Evolutionary conservation across 768 basidiomycete genomes (phyloP), one percentile per base, ranked within the genome.

Genomic region (Lactarius trivialis): DNA sequence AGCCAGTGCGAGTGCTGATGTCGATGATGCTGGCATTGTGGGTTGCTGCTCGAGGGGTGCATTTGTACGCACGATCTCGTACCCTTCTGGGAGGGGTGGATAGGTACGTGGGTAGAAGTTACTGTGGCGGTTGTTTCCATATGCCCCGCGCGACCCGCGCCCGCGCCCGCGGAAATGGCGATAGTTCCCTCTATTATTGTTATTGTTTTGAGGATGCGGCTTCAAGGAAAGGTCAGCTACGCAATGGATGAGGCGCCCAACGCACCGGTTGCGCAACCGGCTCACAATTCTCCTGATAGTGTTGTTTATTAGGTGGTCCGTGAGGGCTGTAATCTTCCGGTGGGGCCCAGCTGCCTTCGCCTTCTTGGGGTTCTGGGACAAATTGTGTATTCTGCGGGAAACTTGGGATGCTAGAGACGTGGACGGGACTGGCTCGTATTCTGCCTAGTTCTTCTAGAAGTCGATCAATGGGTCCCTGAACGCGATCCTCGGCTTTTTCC

Each of bases 401-500:
- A n/a, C 52, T 24, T 28, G 61, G 21, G 32, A 37, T 21, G 34
- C 39, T n/a, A 8, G 61, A 48, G 21, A 39, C 41, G 28, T 37
- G 57, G 43, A 39, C 41, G 0, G 58, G 63, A 51, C 30, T 51
- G n/a, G 54, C 28, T 24, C 54, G 48, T 7, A 45, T 17, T 30
- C 58, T 59, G 19, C 37, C 54, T n/a, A 55, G 24, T 36, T 64
- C 63, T n/a, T 60, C 63, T 21, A 60, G 19, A 15, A 64, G 37
- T 28, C 63, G 58, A 45, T 60, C 48, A 19, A 63, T 34, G 14
- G 62, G 58, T 17, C 19, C 54, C 39, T 51, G 48, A 17, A 64
- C 33, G 30, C 54, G 63, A 26, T 26, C 26, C 48, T 64, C 54
- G 0, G 58, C 39, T 54, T 32, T 55, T 24, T 64, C 63, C 14